Base-by-base conservation (phyloP, 1,284 basidiomycete species). In the Leccinum angustisporum region DNA sequence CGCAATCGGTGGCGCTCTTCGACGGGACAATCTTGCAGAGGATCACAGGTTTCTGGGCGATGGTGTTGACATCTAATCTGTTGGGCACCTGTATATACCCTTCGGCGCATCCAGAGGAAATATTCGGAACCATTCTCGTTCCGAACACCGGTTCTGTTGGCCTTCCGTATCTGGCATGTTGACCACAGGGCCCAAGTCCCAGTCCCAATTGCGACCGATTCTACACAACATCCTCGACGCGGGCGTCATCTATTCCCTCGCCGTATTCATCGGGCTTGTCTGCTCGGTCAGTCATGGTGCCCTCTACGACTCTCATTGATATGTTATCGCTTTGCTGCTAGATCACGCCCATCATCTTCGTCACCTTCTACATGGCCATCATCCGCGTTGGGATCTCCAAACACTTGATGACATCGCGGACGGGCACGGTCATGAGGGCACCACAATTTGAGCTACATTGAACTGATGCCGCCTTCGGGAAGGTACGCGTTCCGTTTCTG, bases 311-410 rank as follows among this genome's bases (percentile, higher is more conserved):
- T 36, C 33, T 11, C 53, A 13, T 21, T 54, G 13, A 27, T 13
- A 54, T 33, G 21, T 16, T 7, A 7, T 34, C 25, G 50, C 25
- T 25, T 11, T 33, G 27, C 25, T 25, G 8, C 1, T 30, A 56
- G 55, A 18, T 56, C 30, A 10, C 40, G 10, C 55, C 55, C n/a
- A 56, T 56, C 40, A n/a, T 56, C 30, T 56, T 40, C 27, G 46
- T 56, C 40, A 46, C 55, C 30, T 56, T 56, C 9, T 56, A 56
- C 40, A 46, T 56, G 55, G 55, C 46, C 30, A 56, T 56, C 30
- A 13, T 56, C 5, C 38, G 55, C n/a, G 55, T 56, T 30, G 40
- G 55, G 30, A 11, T 46, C 3, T 34, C 40, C 30, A 46, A 27
- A 18, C 30, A 30, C 7, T 14, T 13, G 7, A 6, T n/a, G 4